Conservation (phyloP, 2,329 filamentous ascomycete genomes). For the Microsporum canis region DNA sequence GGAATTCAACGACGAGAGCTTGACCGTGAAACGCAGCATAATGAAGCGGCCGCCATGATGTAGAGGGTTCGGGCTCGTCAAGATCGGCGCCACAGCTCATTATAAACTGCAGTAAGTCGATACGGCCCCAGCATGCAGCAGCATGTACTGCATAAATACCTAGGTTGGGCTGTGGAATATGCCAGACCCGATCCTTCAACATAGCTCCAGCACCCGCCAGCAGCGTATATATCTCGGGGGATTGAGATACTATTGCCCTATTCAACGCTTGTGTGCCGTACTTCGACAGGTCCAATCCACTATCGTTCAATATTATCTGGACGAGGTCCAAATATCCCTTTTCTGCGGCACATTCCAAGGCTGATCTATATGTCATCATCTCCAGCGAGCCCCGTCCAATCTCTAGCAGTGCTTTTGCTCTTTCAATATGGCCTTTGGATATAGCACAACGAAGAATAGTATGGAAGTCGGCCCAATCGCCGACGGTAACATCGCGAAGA, state of each 20-base stretch:
- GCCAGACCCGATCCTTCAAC: background rate
- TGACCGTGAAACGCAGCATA: slow-evolving; percentile 5
- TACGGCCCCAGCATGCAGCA: background rate
- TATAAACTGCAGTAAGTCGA: background rate
- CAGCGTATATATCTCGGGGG: background rate
- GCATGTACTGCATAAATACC: background rate
- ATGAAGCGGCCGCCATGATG: slow-evolving; percentile 1
- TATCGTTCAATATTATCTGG: slow-evolving; percentile 1
- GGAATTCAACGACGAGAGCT: background rate
- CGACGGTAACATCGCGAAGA: background rate
- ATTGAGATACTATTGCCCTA: background rate
- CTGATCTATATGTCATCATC: background rate
- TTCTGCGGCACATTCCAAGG: background rate
- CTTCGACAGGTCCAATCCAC: background rate
- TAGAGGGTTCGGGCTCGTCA: background rate
- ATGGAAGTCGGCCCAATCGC: background rate
- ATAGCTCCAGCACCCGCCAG: background rate
- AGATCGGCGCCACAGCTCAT: background rate
- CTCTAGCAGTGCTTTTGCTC: background rate
- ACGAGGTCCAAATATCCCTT: background rate
- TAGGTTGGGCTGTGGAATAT: background rate
- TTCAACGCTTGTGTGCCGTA: background rate
- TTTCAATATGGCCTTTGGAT: background rate
- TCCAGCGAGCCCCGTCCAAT: background rate
- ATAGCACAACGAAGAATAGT: slow-evolving; percentile 1